A percentile compares a stretch with the other conserved stretches of the same genome.
phyloP scores from a whole-genome alignment of 768 basidiomycete genomes.

The Pseudohyphozyma bogoriensis region DNA sequence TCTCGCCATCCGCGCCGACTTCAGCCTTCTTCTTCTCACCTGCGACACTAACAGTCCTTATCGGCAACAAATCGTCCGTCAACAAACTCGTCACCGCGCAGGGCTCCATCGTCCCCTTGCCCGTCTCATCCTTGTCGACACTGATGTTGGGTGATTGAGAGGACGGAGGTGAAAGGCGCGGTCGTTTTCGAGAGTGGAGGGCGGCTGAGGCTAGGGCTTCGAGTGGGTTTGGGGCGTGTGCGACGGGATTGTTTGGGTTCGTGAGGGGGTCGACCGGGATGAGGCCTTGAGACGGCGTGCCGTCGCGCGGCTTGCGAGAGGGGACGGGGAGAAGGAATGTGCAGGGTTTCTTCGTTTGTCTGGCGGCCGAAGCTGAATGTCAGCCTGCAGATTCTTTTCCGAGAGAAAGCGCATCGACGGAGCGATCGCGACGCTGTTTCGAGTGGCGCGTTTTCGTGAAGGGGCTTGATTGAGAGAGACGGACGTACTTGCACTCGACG shows the following conservation, averaged over 20 bases:
- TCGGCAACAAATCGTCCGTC: constrained; percentile 23
- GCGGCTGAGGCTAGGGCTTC: no score
- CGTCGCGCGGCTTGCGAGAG: not conserved
- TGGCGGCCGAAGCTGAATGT: not conserved
- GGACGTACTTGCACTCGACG: not conserved
- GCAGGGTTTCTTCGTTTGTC: constrained; percentile 16
- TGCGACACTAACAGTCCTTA: not conserved
- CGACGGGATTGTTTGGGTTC: not conserved
- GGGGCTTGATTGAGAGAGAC: no score
- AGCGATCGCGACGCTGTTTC: no score
- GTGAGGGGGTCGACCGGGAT: not conserved
- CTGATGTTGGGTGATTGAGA: not conserved
- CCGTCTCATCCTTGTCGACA: constrained; percentile 9
- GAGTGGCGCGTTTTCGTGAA: no score
- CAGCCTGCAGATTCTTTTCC: no score
- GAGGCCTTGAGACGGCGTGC: not conserved
- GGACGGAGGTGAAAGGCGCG: not conserved
- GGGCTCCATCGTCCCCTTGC: not conserved
- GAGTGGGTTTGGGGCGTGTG: not conserved
- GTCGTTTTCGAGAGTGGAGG: no score
- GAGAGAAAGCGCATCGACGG: not conserved
- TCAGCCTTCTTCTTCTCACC: not conserved
- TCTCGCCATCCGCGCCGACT: not conserved
- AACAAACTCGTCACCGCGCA: constrained; percentile 9
- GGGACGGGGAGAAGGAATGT: constrained; percentile 17